Evolutionary conservation across 129 eudicot species (phyloP), one percentile per base, ranked within the genome.

Genomic region (Artemisia annua): DNA sequence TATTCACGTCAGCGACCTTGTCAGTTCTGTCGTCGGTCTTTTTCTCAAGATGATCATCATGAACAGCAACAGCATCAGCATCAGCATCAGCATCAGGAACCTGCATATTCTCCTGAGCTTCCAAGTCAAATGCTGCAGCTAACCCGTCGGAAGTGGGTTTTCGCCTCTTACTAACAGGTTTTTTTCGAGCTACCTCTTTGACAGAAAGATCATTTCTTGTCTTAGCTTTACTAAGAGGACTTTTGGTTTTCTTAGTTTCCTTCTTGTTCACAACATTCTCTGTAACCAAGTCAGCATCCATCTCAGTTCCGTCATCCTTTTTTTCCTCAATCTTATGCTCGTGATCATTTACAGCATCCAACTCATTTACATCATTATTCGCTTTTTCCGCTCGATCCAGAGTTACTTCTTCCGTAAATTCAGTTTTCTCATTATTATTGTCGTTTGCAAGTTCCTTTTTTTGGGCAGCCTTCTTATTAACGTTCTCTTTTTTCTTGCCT

Each of bases 401-500:
- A 39, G 46, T 39, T 49, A 14, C 76, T 74, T 69, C 78, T 53
- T 85, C 81, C 65, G 69, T 59, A 18, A 11, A 46, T 62, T 49
- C 81, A 43, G 63, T 60, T 51, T 78, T 77, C 76, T 61, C 75
- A 3, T 39, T 70, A 12, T 69, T 71, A 35, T 39, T 53, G 32
- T 80, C 83, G 50, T 48, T 59, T 46, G 69, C 74, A 63, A 70
- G 16, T 71, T 49, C 80, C 53, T 79, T 80, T 76, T 11, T 74
- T 50, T 43, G 71, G 13, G 75, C 69, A 66, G 55, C 81, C 69
- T 55, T 77, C 22, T 60, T 72, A 20, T 72, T 55, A 22, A 53
- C 73, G 72, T 85, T 39, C 46, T 39, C 46, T 7, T 39, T 39
- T 39, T 39, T 39, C 46, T 39, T 39, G 46, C 46, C 46, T 39